These are phyloP conservation scores for Suillus luteus DNA, from an alignment of 768 basidiomycete genomes.

Conservation along the genomic window DNA sequence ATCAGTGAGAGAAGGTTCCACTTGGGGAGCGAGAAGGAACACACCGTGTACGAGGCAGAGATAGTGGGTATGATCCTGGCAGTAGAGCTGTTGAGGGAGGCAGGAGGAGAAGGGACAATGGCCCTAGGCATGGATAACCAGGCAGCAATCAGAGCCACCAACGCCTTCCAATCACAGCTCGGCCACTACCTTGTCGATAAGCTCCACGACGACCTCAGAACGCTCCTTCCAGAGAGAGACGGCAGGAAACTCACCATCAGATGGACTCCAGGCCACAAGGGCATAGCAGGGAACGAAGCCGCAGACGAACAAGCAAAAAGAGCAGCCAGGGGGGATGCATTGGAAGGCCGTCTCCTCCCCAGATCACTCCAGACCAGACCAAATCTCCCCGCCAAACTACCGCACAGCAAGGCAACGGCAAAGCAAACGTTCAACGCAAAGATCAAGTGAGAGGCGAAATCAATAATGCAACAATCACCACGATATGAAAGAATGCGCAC, in stretches of 20 bases:
- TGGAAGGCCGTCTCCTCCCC: too few species aligned
- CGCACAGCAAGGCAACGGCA: too few species aligned
- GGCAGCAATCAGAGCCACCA: constrained; percentile 10
- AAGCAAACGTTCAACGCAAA: too few species aligned
- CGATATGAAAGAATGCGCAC: too few species aligned
- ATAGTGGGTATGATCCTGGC: constrained; percentile 30
- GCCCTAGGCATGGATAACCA: constrained; percentile 12
- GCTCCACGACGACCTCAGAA: not conserved
- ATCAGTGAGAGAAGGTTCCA: too few species aligned
- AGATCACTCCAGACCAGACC: too few species aligned
- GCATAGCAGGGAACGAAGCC: constrained; percentile 28
- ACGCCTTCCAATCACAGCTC: not conserved
- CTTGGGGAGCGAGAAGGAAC: too few species aligned
- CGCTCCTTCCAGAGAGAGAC: constrained; percentile 5
- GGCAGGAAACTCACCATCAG: constrained; percentile 9
- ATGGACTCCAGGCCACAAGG: constrained; percentile 30
- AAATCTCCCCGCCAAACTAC: too few species aligned
- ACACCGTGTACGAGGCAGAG: constrained; percentile 16
- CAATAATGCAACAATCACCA: too few species aligned
- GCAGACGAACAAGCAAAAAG: not conserved
- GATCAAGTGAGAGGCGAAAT: too few species aligned
- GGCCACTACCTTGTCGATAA: constrained; percentile 10
- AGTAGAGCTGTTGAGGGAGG: constrained; percentile 23
- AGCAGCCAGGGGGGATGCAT: too few species aligned
- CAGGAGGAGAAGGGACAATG: not conserved